Base-by-base conservation (phyloP, 441 rosid species). In the Francoa sonchifolia region DNA sequence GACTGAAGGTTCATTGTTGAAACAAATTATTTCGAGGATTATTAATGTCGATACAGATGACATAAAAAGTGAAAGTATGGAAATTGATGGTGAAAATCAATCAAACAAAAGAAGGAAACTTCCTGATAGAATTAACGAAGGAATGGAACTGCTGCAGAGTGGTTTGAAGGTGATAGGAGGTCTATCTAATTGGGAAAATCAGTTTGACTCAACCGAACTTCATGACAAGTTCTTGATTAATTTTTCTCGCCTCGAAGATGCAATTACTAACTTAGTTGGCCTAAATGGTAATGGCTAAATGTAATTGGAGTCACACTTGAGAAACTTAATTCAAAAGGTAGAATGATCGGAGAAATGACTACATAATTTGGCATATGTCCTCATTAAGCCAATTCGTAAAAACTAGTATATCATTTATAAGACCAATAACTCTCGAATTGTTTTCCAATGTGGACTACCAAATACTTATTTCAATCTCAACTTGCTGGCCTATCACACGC, bases 31-130 rank as follows among this genome's bases (percentile, higher is more conserved):
- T 47, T 57, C 47, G 38, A 77, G 54, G 35, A 20, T 64, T 38
- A 19, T 47, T 27, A 52, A 38, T 54, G 42, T 57, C 2, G 26
- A 51, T 17, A 15, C 45, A 22, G 63, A 66, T 20, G 36, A 48
- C 31, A 33, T 16, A 39, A 63, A 47, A 19, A 47, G 51, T 20
- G 62, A 64, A 20, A 46, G 12, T 22, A 38, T 18, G 31, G 76
- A 68, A 57, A 54, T 26, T 42, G 69, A 62, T 47, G 57, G 32
- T 6, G 72, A 59, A 34, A 44, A 44, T 15, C 65, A 43, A 31
- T 52, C 66, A 20, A 73, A 56, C 55, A 89, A 82, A 75, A 78
- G 67, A 74, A 75, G 94, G 67, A 89, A 77, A 52, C 65, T 89
- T 45, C 94, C 92, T 13, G 84, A 68, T 53, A 86, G 72, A 55